A percentile compares a stretch with the other conserved stretches of the same genome.
These are phyloP conservation scores for Trifolium fragiferum DNA, from an alignment of 306 rosid genomes.

Conservation along the genomic window DNA sequence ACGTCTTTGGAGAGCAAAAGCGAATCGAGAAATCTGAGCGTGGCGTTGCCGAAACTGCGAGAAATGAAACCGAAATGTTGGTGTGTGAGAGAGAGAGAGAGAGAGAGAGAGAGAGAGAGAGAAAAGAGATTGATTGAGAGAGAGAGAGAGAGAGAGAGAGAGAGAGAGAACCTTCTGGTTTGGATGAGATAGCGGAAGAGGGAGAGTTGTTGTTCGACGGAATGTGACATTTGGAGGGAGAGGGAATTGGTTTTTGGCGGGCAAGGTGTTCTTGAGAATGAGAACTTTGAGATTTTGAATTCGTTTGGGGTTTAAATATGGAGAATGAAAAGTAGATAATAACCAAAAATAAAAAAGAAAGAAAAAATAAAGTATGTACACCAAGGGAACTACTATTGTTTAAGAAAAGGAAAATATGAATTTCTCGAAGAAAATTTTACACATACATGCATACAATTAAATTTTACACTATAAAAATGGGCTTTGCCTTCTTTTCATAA, in stretches of 20 bases:
- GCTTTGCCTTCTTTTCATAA: too few relatives aligned
- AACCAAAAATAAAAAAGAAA: too few relatives aligned
- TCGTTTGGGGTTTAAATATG: background rate
- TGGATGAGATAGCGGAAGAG: constrained; percentile 57
- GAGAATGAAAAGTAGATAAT: too few relatives aligned
- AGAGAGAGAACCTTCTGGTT: constrained; percentile 52
- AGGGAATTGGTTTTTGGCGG: constrained; percentile 41
- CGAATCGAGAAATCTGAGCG: constrained; percentile 62
- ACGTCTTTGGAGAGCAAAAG: constrained; percentile 60
- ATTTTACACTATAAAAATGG: too few relatives aligned
- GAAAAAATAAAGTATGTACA: too few relatives aligned
- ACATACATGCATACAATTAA: too few relatives aligned
- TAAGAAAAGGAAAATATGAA: too few relatives aligned
- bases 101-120: background rate
- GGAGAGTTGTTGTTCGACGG: constrained; percentile 47
- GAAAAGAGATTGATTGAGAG: too few relatives aligned
- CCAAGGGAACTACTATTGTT: too few relatives aligned
- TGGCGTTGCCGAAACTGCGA: constrained; percentile 56
- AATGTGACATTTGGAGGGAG: constrained; percentile 54
- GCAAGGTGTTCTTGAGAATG: background rate
- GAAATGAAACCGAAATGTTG: constrained; percentile 10
- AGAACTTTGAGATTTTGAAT: background rate
- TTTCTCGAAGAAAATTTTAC: too few relatives aligned
- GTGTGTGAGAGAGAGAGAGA: background rate
- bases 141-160: constrained; percentile 24